These are phyloP conservation scores for Acidomyces sp. DNA, from an alignment of 495 filamentous ascomycete species.

Conservation along the genomic window DNA sequence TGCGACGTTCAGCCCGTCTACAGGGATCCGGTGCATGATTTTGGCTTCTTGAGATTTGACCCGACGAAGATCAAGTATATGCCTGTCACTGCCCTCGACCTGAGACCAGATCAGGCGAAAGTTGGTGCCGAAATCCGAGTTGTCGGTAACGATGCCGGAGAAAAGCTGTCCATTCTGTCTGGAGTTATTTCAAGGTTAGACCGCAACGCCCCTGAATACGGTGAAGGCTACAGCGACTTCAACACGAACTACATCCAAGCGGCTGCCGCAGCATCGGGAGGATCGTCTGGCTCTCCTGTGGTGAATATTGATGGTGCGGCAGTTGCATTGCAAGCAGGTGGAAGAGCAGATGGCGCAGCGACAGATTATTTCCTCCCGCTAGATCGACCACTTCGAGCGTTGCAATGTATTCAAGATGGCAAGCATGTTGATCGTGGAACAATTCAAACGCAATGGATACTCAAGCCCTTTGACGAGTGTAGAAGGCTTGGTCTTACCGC, in stretches of 20 bases:
- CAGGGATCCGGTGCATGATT: constrained; percentile 96
- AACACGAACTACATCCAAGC: constrained; percentile 99
- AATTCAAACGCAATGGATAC: constrained; percentile 95
- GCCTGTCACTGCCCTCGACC: constrained; percentile 62
- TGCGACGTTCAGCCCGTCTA: constrained; percentile 97
- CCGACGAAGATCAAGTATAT: constrained; percentile 94
- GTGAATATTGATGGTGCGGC: constrained; percentile 91
- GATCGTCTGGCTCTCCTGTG: constrained; percentile 92
- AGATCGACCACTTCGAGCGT: constrained; percentile 72
- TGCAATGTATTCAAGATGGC: constrained; percentile 68
- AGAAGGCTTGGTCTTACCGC: constrained; percentile 73
- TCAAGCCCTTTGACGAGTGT: constrained; percentile 97
- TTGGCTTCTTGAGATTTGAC: constrained; percentile 91
- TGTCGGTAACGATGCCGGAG: constrained; percentile 95
- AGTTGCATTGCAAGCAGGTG: constrained; percentile 87
- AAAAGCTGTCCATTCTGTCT: constrained; percentile 95
- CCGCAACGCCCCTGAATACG: constrained; percentile 93
- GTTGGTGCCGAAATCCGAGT: constrained; percentile 92
- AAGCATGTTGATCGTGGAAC: constrained; percentile 71
- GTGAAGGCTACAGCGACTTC: constrained; percentile 97
- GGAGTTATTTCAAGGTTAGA: constrained; percentile 94
- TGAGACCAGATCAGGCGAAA: constrained; percentile 65
- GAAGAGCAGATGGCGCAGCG: constrained; percentile 82
- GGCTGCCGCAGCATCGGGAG: constrained; percentile 87
- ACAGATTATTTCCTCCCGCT: constrained; percentile 97